Evolutionary conservation across 805 yeast species (phyloP).

Genomic region (Candida schatavii): DNA sequence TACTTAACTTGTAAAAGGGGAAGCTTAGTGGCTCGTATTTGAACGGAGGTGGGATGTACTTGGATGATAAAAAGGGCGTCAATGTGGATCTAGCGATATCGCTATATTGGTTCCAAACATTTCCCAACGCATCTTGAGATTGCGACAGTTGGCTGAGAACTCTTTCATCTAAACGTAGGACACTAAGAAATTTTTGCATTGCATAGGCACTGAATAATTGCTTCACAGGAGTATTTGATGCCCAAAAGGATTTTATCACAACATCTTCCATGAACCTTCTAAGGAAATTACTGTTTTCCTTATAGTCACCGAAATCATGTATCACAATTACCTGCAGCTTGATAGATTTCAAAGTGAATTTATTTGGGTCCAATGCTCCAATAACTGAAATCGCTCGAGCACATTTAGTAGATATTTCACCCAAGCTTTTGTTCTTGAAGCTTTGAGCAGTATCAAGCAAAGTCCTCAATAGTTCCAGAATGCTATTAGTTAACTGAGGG

Average conservation of each 20-base stretch:
- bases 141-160: conserved; percentile 12
- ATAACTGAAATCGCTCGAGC: conserved; percentile 70
- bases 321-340: conserved; percentile 48
- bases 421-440: conserved; percentile 46
- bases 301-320: conserved; percentile 58
- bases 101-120: conserved; percentile 61
- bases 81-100: conserved; percentile 69
- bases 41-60: conserved; percentile 60
- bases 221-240: conserved; percentile 80
- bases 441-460: conserved; percentile 56
- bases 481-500: conserved; percentile 17
- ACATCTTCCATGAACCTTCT: conserved; percentile 61
- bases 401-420: conserved; percentile 54
- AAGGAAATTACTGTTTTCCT: conserved; percentile 65
- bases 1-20: conserved; percentile 61
- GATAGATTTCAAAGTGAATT: conserved; percentile 43
- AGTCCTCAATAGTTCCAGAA: conserved; percentile 50
- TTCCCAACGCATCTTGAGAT: conserved; percentile 15
- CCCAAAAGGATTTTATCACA: conserved; percentile 84
- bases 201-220: conserved; percentile 84
- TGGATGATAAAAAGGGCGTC: conserved; percentile 70
- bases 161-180: conserved; percentile 46
- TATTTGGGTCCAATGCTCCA: conserved; percentile 72
- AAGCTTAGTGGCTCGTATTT: conserved; percentile 47
- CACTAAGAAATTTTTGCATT: conserved; percentile 79